Percentiles rank a stretch among this genome's conserved stretches.
These are phyloP conservation scores for Botryotinia convoluta DNA, from an alignment of 2,329 filamentous ascomycete genomes.

Conservation along the genomic window DNA sequence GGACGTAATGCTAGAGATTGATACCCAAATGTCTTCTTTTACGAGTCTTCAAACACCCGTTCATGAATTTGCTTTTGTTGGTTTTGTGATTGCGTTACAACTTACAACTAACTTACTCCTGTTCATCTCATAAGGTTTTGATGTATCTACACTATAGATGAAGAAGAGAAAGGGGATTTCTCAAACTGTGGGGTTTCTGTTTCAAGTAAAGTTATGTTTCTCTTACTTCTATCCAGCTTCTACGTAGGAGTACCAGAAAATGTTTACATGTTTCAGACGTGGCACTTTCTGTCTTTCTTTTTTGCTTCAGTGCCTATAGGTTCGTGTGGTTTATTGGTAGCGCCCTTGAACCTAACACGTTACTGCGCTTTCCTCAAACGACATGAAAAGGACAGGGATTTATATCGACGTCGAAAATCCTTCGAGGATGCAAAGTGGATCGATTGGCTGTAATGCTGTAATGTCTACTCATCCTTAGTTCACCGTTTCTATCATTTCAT, in stretches of 20 bases:
- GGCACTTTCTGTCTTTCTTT: neutral
- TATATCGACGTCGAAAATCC: slow-evolving; percentile 7
- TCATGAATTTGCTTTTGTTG: neutral
- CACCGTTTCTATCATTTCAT: neutral
- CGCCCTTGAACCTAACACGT: neutral
- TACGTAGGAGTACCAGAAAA: neutral
- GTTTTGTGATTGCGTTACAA: neutral
- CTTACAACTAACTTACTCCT: neutral
- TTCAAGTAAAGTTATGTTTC: neutral
- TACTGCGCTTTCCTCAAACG: neutral
- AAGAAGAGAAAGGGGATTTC: neutral
- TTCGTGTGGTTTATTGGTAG: neutral
- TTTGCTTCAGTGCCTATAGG: neutral
- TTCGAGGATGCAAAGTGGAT: slow-evolving; percentile 8
- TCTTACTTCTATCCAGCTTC: neutral
- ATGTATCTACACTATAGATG: neutral
- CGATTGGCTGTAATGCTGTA: neutral
- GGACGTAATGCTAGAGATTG: neutral
- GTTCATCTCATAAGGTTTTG: neutral
- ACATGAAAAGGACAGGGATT: neutral
- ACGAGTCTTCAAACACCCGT: neutral
- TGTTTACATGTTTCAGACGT: slow-evolving; percentile 5
- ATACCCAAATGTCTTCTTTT: neutral
- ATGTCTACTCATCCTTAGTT: slow-evolving; percentile 2
- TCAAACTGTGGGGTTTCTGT: neutral